Base-by-base conservation (phyloP, 441 rosid species). In the Pelargonium citronellum region DNA sequence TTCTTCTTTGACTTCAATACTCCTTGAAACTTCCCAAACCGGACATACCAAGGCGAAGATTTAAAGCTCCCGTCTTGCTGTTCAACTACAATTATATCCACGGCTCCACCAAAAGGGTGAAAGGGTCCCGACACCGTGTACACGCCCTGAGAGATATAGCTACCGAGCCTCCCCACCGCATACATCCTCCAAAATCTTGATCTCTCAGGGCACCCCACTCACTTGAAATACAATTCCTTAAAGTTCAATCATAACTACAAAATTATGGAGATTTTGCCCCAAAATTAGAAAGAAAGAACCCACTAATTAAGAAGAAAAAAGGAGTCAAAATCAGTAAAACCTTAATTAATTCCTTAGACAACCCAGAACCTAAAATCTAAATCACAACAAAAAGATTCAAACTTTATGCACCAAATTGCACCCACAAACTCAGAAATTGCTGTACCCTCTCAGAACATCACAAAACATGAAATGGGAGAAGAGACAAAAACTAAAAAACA, bases 101-200 rank as follows among this genome's bases (percentile, higher is more conserved):
- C 96, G 72, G 96, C 99, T 67, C 99, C 99, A 62, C 99, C 99
- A 73, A 95, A 95, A 0, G 97, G 96, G 70, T 95, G 99, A 69
- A 95, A 92, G 5, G 99, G 96, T 19, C 88, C 96, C 13, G 97
- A 88, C 15, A 88, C 92, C 19, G 91, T 86, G 73, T 84, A 90
- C 46, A 91, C 96, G 16, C 99, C 91, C 47, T 89, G 79, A 69
- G 94, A 85, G 79, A 95, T 86, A 76, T 89, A 90, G 79, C 86
- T 92, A 39, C 99, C 97, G 72, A 95, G 75, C 83, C 91, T 87
- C 76, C 91, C 97, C 17, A 95, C 95, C 6, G 96, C 86, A 69
- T 86, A 78, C 99, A 92, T 95, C 69, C 77, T 78, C 13, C 19
- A 49, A 66, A 55, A 63, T 51, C 46, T 20, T 13, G 64, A 74